These are phyloP conservation scores for Didymella pinodella DNA, from an alignment of 2,329 filamentous ascomycete species.

Conservation along the genomic window DNA sequence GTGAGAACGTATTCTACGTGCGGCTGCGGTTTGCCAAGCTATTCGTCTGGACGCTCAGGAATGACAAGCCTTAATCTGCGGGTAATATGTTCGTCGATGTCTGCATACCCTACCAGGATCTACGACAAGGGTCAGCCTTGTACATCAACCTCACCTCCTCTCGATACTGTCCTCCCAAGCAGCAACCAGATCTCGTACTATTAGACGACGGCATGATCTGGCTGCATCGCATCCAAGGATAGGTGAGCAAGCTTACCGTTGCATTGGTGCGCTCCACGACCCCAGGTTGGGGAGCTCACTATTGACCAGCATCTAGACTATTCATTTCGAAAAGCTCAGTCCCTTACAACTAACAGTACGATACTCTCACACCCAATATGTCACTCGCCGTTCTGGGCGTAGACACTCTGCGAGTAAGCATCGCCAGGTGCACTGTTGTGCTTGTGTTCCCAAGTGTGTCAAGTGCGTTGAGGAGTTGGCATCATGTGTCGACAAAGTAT, in stretches of 20 bases:
- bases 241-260: neutral
- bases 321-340: conserved; percentile 11
- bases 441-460: neutral
- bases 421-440: neutral
- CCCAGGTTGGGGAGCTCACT: neutral
- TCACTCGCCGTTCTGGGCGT: neutral
- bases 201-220: neutral
- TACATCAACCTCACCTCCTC: conserved; percentile 13
- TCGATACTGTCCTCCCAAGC: neutral
- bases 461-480: neutral
- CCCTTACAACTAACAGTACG: neutral
- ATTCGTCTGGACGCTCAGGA: conserved; percentile 22
- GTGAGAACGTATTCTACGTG: conserved; percentile 19
- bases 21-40: conserved; percentile 12
- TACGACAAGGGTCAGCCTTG: conserved; percentile 39
- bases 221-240: neutral
- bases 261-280: neutral
- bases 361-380: neutral
- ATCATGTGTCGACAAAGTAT: neutral
- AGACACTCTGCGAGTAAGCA: neutral
- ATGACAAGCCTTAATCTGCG: conserved; percentile 49
- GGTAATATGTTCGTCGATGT: conserved; percentile 49
- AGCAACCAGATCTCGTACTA: conserved; percentile 5
- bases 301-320: conserved; percentile 20
- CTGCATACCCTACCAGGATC: conserved; percentile 46